Conservation (phyloP, 2,329 filamentous ascomycete species). For the Zasmidium citrigriseum region DNA sequence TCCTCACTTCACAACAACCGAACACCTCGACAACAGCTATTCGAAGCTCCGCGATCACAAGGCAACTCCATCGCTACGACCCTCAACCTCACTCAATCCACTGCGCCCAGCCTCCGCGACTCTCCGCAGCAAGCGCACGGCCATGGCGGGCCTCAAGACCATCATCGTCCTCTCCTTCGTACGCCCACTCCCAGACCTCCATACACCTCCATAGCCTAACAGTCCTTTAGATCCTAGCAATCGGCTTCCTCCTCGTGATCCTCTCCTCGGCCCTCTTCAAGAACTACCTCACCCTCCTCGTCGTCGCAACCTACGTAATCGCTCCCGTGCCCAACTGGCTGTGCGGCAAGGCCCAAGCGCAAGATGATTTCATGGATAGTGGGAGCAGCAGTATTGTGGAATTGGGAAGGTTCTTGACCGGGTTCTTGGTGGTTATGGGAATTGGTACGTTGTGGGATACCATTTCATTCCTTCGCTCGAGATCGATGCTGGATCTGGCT, state of each 20-base stretch:
- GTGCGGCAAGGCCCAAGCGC: slow-evolving; percentile 81
- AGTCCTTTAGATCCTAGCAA: slow-evolving; percentile 74
- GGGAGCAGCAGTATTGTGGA: slow-evolving; percentile 85
- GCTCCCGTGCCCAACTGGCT: slow-evolving; percentile 97
- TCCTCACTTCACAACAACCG: background rate
- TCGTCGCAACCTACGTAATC: slow-evolving; percentile 92
- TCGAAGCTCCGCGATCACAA: too few species aligned
- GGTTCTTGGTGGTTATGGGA: slow-evolving; percentile 95
- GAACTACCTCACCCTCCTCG: slow-evolving; percentile 91
- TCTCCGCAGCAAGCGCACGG: slow-evolving; percentile 15
- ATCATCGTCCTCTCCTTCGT: slow-evolving; percentile 99
- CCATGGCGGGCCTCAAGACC: slow-evolving; percentile 91
- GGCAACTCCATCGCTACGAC: background rate
- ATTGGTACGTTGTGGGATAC: slow-evolving; percentile 67
- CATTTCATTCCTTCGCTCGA: background rate
- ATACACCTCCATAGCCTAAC: slow-evolving; percentile 14
- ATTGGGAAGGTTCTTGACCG: slow-evolving; percentile 89
- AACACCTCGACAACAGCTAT: too few species aligned
- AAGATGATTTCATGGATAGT: slow-evolving; percentile 93
- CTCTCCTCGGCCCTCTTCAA: slow-evolving; percentile 94
- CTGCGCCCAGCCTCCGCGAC: slow-evolving; percentile 3
- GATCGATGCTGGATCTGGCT: too few species aligned
- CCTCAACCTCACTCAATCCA: background rate
- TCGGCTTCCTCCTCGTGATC: slow-evolving; percentile 98
- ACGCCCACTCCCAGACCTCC: slow-evolving; percentile 37